Conservation (phyloP, 345 rosid species). For the Salix purpurea region DNA sequence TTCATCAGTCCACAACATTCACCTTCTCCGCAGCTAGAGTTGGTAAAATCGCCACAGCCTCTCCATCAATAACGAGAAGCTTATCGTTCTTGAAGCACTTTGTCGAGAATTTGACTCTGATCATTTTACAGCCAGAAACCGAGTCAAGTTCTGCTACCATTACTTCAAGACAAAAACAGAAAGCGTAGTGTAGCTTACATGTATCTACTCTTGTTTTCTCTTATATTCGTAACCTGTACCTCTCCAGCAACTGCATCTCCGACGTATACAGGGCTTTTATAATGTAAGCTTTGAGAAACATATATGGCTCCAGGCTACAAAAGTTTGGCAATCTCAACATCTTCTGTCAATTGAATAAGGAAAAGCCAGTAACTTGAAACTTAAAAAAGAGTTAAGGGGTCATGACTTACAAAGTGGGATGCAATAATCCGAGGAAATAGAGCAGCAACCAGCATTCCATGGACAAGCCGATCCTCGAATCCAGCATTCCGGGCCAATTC, state of each 20-base stretch:
- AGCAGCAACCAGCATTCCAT: conserved; percentile 86
- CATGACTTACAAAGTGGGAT: conserved; percentile 57
- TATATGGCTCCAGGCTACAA: conserved; percentile 82
- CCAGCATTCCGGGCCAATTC: conserved; percentile 54
- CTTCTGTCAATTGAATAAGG: background rate
- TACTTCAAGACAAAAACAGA: background rate
- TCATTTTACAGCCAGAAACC: background rate
- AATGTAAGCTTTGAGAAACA: conserved; percentile 73
- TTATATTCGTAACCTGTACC: conserved; percentile 49
- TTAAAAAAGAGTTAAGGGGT: background rate
- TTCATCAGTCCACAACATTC: background rate
- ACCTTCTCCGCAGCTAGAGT: conserved; percentile 32
- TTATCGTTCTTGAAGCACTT: conserved; percentile 65
- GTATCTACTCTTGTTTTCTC: conserved; percentile 51
- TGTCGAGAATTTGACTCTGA: conserved; percentile 69
- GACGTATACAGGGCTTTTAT: conserved; percentile 62
- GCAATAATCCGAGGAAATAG: conserved; percentile 79
- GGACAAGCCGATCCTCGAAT: conserved; percentile 67
- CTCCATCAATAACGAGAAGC: conserved; percentile 62
- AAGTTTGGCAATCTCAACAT: background rate
- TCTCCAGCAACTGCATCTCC: conserved; percentile 63
- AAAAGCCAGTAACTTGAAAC: background rate
- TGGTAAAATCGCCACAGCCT: conserved; percentile 62
- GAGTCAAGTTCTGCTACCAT: background rate
- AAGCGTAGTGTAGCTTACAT: conserved; percentile 40